Evolutionary conservation across 2,329 filamentous ascomycete species (phyloP).

Genomic region (Ophiosphaerella korrae): DNA sequence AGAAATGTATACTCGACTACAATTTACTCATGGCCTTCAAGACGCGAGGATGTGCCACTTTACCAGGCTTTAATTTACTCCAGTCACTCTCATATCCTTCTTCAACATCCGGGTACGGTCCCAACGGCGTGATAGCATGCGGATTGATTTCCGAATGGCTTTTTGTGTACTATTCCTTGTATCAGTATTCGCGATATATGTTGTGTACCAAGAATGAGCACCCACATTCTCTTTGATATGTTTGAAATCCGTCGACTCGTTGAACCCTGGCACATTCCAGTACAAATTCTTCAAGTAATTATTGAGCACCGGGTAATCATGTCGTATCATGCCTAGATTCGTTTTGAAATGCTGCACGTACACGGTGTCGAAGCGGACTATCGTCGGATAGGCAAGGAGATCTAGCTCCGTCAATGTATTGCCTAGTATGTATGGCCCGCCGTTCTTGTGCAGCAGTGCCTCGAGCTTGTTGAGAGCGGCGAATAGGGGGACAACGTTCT

Average conservation of each 20-base stretch:
- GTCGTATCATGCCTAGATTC: constrained; percentile 65
- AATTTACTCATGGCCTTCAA: constrained; percentile 38
- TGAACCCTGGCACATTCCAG: constrained; percentile 61
- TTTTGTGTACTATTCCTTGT: constrained; percentile 57
- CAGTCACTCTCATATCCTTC: constrained; percentile 57
- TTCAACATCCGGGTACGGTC: constrained; percentile 65
- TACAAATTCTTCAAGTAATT: constrained; percentile 67
- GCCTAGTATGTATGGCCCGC: constrained; percentile 63
- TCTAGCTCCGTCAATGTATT: constrained; percentile 64
- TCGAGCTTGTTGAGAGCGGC: constrained; percentile 65
- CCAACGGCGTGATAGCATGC: constrained; percentile 65
- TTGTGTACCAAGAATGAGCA: not conserved
- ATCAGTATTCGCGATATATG: not conserved
- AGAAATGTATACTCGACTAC: constrained; percentile 8
- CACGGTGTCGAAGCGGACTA: constrained; percentile 64
- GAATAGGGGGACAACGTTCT: constrained; percentile 61
- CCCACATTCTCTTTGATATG: constrained; percentile 70
- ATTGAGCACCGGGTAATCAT: constrained; percentile 64
- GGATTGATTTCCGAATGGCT: constrained; percentile 66
- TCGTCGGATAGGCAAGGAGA: constrained; percentile 61
- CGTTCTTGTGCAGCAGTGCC: constrained; percentile 51
- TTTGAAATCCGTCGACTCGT: constrained; percentile 65
- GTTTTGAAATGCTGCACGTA: constrained; percentile 72
- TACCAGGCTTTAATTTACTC: constrained; percentile 54
- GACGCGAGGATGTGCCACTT: constrained; percentile 51